Conservation (phyloP, 208 protist genomes). For the Polymyxa betae region DNA sequence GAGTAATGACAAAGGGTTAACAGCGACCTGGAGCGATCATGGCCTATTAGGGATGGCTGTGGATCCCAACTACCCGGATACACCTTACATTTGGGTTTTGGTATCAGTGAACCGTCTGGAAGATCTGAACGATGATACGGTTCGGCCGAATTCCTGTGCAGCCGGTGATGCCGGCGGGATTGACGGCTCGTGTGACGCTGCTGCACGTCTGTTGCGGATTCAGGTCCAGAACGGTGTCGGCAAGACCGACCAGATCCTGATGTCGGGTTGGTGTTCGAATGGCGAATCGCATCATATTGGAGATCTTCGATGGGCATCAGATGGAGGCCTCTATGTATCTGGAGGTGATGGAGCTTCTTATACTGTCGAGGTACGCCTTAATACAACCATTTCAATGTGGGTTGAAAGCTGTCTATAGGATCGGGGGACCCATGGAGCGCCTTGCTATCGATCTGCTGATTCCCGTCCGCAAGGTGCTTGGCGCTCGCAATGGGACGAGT, state of each 20-base stretch:
- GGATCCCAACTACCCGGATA: conserved; percentile 3
- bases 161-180: neutral
- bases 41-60: conserved; percentile 15
- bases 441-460: neutral
- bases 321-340: neutral
- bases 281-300: conserved; percentile 31
- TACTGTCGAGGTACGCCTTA: neutral
- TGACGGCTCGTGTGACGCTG: conserved; percentile 13
- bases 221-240: neutral
- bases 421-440: neutral
- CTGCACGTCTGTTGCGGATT: conserved; percentile 6
- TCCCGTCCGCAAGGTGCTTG: neutral
- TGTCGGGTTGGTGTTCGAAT: neutral
- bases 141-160: neutral
- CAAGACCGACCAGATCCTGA: neutral
- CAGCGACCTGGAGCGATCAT: conserved; percentile 10
- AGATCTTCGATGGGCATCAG: neutral
- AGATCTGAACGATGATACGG: neutral
- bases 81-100: conserved; percentile 1
- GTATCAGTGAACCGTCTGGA: conserved; percentile 36
- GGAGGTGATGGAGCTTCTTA: neutral
- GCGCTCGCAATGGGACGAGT: neutral
- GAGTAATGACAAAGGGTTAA: neutral
- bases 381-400: neutral
- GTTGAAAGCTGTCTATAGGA: neutral